Conservation (phyloP, 2,329 filamentous ascomycete genomes). For the Alternaria triticimaculans region DNA sequence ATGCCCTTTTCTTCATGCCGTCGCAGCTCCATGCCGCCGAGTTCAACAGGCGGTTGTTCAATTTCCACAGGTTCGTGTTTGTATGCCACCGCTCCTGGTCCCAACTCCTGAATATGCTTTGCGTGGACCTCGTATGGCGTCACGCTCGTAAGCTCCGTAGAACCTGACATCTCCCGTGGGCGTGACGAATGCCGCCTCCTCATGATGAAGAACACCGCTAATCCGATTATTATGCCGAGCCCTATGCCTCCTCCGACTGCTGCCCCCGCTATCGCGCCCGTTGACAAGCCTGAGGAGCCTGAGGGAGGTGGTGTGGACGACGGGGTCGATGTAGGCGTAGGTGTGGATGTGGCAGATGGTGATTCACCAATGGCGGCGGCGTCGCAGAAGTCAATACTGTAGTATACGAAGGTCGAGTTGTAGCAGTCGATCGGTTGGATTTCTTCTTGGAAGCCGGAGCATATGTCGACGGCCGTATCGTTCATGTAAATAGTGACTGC, state of each 20-base stretch:
- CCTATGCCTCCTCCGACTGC: slow-evolving; percentile 2
- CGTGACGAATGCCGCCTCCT: background rate
- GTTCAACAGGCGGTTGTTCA: slow-evolving; percentile 6
- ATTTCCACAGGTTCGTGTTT: slow-evolving; percentile 6
- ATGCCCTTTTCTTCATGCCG: background rate
- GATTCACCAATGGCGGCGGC: background rate
- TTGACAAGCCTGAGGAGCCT: slow-evolving; percentile 3
- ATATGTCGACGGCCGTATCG: slow-evolving; percentile 4
- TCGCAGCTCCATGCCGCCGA: background rate
- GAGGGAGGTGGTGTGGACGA: background rate
- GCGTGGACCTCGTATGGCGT: slow-evolving; percentile 2
- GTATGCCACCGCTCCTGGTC: background rate
- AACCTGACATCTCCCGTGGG: background rate
- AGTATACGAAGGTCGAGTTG: slow-evolving; percentile 13
- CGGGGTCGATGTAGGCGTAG: background rate
- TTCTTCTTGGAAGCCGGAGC: slow-evolving; percentile 9
- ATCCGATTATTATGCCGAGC: background rate
- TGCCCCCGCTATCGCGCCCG: slow-evolving; percentile 7
- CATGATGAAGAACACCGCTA: slow-evolving; percentile 1
- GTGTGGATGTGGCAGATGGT: background rate
- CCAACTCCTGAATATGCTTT: slow-evolving; percentile 7
- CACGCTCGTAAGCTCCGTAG: background rate
- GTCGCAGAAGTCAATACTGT: slow-evolving; percentile 14
- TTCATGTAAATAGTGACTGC: slow-evolving; percentile 11
- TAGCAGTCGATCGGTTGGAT: slow-evolving; percentile 9